These are phyloP conservation scores for Pseudocercospora fijiensis DNA, from an alignment of 2,329 filamentous ascomycete genomes.

Conservation along the genomic window DNA sequence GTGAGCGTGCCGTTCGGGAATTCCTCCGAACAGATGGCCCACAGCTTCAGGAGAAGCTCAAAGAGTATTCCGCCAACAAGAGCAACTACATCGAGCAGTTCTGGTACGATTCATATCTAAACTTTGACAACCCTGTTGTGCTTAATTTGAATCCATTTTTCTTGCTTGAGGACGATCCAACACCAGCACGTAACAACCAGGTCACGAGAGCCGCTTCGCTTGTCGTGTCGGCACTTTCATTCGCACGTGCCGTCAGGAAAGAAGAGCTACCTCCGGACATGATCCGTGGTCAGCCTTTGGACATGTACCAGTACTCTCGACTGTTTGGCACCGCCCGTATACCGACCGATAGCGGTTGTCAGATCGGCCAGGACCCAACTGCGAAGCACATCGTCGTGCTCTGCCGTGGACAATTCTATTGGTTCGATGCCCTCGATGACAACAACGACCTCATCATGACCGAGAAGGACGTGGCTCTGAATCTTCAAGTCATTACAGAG, in stretches of 20 bases:
- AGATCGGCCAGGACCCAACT: slow-evolving; percentile 91
- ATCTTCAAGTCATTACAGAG: slow-evolving; percentile 86
- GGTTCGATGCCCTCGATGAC: slow-evolving; percentile 95
- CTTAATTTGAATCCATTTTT: slow-evolving; percentile 98
- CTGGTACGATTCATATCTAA: slow-evolving; percentile 98
- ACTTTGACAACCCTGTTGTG: slow-evolving; percentile 96
- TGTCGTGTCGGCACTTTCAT: slow-evolving; percentile 83
- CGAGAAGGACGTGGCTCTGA: slow-evolving; percentile 87
- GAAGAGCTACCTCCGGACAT: slow-evolving; percentile 91
- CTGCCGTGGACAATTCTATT: slow-evolving; percentile 95
- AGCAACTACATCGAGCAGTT: slow-evolving; percentile 99
- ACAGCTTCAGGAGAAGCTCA: slow-evolving; percentile 81
- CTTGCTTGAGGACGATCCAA: slow-evolving; percentile 93
- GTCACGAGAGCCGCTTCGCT: slow-evolving; percentile 91
- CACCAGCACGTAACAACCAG: slow-evolving; percentile 92
- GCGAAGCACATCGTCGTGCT: slow-evolving; percentile 91
- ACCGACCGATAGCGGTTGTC: slow-evolving; percentile 89
- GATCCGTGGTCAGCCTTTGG: slow-evolving; percentile 77
- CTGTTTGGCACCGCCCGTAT: slow-evolving; percentile 93
- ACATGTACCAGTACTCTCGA: slow-evolving; percentile 97
- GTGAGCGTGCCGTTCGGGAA: slow-evolving; percentile 73
- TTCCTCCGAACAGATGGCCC: slow-evolving; percentile 81
- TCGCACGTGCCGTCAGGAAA: slow-evolving; percentile 86
- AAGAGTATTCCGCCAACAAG: slow-evolving; percentile 84
- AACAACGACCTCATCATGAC: slow-evolving; percentile 97